Base-by-base conservation (phyloP, 2,329 filamentous ascomycete genomes). In the Neofusicoccum parvum region DNA sequence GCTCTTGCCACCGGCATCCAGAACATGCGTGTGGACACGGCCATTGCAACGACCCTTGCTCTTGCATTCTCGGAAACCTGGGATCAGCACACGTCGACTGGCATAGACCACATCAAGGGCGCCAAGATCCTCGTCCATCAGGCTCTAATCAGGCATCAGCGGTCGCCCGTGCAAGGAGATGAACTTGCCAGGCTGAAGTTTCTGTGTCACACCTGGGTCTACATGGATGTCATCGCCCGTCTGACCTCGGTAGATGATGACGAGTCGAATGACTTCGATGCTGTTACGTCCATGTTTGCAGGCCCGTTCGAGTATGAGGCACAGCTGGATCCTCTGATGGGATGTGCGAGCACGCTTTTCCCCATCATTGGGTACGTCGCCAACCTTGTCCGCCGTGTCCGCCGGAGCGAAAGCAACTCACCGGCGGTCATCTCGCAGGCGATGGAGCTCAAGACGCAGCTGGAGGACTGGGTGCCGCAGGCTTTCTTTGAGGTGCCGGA, bases 221-320 rank as follows among this genome's bases (percentile, higher is more conserved):
- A 91, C 71, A 89, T 91, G 84, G 88, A 91, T 72, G 89, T 91
- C 34, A 88, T 91, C 68, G 86, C 89, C 27, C 84, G 88, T 14
- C 78, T 92, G 56, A 91, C 88, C 0, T 88, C 88, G 3, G 76
- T 86, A 3, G 85, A 87, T 66, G 83, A 85, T 41, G 85, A 86
- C 27, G 85, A 86, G 12, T 81, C 80, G 3, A 81, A 82, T 53
- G 83, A 87, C 70, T 85, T 87, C 64, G 77, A 79, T 62, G 56
- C 70, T 39, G 72, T 79, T 72, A 63, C 78, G 74, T 72, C 78
- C 73, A 67, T 72, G 54, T 73, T 80, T 14, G 72, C 74, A 53
- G 68, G 71, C 32, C 69, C 70, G n/a, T 74, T 72, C 32, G 69
- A 74, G 20, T 70, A 67, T 7, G 80, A 86, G 65, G 78, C 85